Percentiles rank a stretch among this genome's conserved stretches.
Conservation (phyloP, 495 filamentous ascomycete genomes). For the Podospora appendiculata region DNA sequence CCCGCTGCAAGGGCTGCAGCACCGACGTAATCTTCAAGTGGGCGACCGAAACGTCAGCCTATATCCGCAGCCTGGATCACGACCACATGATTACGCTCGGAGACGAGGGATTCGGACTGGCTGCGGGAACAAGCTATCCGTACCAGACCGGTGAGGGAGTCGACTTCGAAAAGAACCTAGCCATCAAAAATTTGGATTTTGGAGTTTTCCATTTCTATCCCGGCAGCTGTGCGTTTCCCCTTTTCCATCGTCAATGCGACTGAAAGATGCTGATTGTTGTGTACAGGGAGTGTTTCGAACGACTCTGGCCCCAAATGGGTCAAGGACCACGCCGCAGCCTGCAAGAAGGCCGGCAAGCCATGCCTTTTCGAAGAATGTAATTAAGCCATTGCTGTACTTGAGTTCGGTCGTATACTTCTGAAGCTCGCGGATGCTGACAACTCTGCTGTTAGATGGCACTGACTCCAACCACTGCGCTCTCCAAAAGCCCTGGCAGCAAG, state of each 20-base stretch:
- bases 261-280: not conserved
- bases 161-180: constrained; percentile 51
- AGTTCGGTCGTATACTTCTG: too few relatives aligned
- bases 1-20: constrained; percentile 54
- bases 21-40: constrained; percentile 53
- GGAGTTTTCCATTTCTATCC: constrained; percentile 60
- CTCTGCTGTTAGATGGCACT: constrained; percentile 34
- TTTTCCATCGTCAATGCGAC: not conserved
- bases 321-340: constrained; percentile 46
- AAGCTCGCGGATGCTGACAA: constrained; percentile 5
- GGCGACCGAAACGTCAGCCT: constrained; percentile 50
- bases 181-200: constrained; percentile 47
- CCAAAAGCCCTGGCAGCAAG: constrained; percentile 47
- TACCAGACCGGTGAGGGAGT: constrained; percentile 49
- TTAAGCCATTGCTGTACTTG: not conserved
- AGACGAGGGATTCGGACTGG: constrained; percentile 46
- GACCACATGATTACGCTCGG: constrained; percentile 63
- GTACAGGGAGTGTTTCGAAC: constrained; percentile 27
- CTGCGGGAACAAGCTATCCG: constrained; percentile 43
- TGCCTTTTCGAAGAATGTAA: constrained; percentile 57
- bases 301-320: constrained; percentile 49
- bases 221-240: constrained; percentile 25
- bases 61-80: constrained; percentile 57
- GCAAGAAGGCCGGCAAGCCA: constrained; percentile 49
- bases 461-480: constrained; percentile 31